These are phyloP conservation scores for Malbranchea zuffiana DNA, from an alignment of 2,329 filamentous ascomycete genomes.

Conservation along the genomic window DNA sequence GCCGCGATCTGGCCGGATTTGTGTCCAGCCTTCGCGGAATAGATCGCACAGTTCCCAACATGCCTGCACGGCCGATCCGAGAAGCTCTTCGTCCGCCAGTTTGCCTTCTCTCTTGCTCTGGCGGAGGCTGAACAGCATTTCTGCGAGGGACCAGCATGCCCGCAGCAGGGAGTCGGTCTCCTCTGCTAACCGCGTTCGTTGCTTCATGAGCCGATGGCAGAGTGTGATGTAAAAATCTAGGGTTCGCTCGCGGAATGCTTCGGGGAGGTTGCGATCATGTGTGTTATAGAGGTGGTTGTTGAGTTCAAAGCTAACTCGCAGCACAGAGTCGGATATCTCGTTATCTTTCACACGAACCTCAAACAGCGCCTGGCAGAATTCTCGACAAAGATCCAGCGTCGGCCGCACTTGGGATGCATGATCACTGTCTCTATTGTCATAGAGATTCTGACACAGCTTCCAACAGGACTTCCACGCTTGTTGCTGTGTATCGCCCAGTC, in stretches of 20 bases:
- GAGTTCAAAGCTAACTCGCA: conserved; percentile 86
- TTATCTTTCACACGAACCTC: conserved; percentile 70
- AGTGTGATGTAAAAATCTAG: conserved; percentile 90
- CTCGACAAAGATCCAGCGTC: conserved; percentile 75
- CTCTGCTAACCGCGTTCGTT: conserved; percentile 63
- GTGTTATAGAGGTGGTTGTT: conserved; percentile 94
- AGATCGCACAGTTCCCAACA: conserved; percentile 94
- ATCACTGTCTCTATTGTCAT: conserved; percentile 65
- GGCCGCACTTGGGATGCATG: conserved; percentile 57
- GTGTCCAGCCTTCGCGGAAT: conserved; percentile 84
- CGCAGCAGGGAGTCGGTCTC: conserved; percentile 76
- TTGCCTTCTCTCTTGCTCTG: conserved; percentile 68
- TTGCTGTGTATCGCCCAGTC: conserved; percentile 66
- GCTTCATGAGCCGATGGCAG: conserved; percentile 94
- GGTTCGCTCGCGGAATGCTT: conserved; percentile 78
- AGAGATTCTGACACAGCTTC: conserved; percentile 82
- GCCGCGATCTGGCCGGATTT: conserved; percentile 71
- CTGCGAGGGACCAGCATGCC: conserved; percentile 81
- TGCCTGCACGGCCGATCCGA: conserved; percentile 79
- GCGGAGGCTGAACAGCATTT: conserved; percentile 84
- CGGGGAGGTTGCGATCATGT: conserved; percentile 71
- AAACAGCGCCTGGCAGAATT: conserved; percentile 86
- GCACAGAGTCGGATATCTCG: conserved; percentile 69
- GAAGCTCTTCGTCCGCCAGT: conserved; percentile 65
- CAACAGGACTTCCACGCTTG: conserved; percentile 90